These are phyloP conservation scores for Tillandsia fasciculata DNA, from an alignment of 176 grass and related monocot species.

Conservation along the genomic window DNA sequence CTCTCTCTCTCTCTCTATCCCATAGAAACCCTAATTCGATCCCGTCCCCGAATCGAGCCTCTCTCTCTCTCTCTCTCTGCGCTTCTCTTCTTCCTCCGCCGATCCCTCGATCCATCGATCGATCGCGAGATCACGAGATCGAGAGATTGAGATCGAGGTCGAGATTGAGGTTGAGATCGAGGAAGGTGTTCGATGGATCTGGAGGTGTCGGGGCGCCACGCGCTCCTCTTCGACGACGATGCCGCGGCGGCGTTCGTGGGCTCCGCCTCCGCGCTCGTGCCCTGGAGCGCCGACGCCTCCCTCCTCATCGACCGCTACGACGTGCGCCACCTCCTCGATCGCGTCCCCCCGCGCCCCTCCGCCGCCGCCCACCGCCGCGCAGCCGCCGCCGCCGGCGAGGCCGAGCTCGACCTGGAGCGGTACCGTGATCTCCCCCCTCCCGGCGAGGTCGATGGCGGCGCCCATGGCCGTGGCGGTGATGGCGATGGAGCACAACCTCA, in stretches of 20 bases:
- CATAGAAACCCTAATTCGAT: too few relatives aligned
- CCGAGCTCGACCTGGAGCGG: conserved; percentile 63
- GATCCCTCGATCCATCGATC: too few relatives aligned
- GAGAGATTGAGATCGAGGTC: too few relatives aligned
- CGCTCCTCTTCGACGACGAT: conserved; percentile 91
- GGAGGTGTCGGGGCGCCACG: conserved; percentile 56
- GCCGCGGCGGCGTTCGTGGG: conserved; percentile 57
- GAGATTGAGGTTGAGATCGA: too few relatives aligned
- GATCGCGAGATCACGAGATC: too few relatives aligned
- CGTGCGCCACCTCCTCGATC: conserved; percentile 84
- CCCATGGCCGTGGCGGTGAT: conserved; percentile 11
- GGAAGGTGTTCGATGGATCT: conserved; percentile 44
- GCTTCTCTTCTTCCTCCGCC: too few relatives aligned
- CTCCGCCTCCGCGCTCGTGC: conserved; percentile 63
- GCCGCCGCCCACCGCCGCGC: conserved; percentile 21
- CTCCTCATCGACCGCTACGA: conserved; percentile 89
- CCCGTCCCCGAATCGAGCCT: too few relatives aligned
- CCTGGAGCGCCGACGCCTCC: conserved; percentile 49
- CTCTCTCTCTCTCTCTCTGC: too few relatives aligned
- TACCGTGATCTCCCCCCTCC: conserved; percentile 46
- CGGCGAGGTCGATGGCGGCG: conserved; percentile 4
- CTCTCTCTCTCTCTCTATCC: too few relatives aligned
- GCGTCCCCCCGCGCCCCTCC: conserved; percentile 52
- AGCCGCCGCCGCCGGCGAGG: conserved; percentile 17
- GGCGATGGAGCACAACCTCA: background rate